A percentile compares a stretch with the other conserved stretches of the same genome.
Evolutionary conservation across 371 early-diverging fungal genomes (phyloP).

Genomic region (Cokeromyces recurvatus): DNA sequence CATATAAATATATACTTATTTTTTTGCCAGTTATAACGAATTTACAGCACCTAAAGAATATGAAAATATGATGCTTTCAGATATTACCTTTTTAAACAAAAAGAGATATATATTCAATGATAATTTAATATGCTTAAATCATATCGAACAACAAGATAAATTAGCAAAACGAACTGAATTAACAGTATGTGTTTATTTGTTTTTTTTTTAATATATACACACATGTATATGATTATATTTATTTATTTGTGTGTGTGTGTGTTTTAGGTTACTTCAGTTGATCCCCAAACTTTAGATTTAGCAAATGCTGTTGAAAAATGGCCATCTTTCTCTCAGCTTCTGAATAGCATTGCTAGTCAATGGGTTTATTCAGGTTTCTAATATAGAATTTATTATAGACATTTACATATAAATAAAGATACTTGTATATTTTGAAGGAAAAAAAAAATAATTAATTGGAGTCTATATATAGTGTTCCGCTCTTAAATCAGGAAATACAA

Average conservation of each 20-base stretch:
- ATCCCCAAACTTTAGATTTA: no score
- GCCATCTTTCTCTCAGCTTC: constrained; percentile 5
- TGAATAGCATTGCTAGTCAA: constrained; percentile 5
- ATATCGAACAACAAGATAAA: constrained; percentile 30
- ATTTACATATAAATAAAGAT: no score
- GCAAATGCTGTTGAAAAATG: no score
- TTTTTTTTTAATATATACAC: no score
- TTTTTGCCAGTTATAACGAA: constrained; percentile 23
- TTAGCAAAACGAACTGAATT: constrained; percentile 21
- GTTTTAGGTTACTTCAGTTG: no score
- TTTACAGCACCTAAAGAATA: constrained; percentile 21
- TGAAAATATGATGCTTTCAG: constrained; percentile 18
- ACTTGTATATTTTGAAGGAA: no score
- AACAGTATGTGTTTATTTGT: constrained; percentile 28
- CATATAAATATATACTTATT: neutral
- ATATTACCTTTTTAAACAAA: constrained; percentile 27
- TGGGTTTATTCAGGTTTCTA: constrained; percentile 10
- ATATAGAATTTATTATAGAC: no score
- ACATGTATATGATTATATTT: no score
- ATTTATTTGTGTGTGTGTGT: no score
- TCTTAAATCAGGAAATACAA: no score
- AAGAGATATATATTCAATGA: constrained; percentile 18
- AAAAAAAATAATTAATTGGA: no score
- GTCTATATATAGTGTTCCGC: no score
- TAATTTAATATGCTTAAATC: constrained; percentile 19